These are phyloP conservation scores for Zygosaccharomyces siamensis DNA, from an alignment of 805 yeast species.

Conservation along the genomic window DNA sequence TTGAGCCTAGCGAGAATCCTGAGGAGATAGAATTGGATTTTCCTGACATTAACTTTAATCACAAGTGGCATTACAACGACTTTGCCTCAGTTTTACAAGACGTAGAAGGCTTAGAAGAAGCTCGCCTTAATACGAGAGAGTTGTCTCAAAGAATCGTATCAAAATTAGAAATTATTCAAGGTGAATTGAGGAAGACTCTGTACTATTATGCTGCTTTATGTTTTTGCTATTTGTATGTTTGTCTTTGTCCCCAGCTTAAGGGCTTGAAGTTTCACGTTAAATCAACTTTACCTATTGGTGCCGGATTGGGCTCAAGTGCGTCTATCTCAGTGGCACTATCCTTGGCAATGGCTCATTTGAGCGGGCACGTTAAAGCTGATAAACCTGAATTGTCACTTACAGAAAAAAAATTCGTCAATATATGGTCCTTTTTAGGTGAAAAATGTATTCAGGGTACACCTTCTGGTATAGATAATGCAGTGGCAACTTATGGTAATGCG, in stretches of 20 bases:
- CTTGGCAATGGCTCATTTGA: slow-evolving; percentile 61
- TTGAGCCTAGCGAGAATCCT: slow-evolving; percentile 40
- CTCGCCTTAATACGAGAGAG: slow-evolving; percentile 43
- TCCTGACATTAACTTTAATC: slow-evolving; percentile 71
- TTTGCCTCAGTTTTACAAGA: slow-evolving; percentile 17
- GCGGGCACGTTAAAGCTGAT: slow-evolving; percentile 44
- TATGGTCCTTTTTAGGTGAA: slow-evolving; percentile 91
- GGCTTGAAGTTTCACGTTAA: slow-evolving; percentile 62
- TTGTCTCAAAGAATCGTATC: slow-evolving; percentile 55
- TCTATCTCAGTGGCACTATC: slow-evolving; percentile 81
- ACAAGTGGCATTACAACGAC: slow-evolving; percentile 49
- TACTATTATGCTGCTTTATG: slow-evolving; percentile 78
- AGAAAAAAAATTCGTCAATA: slow-evolving; percentile 61
- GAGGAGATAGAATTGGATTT: slow-evolving; percentile 60
- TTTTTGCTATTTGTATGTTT: slow-evolving; percentile 71
- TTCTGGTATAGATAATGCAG: slow-evolving; percentile 94
- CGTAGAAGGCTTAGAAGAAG: slow-evolving; percentile 17
- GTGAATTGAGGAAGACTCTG: slow-evolving; percentile 46
- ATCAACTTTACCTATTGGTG: slow-evolving; percentile 90
- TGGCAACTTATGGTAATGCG: slow-evolving; percentile 94
- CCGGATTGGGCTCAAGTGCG: slow-evolving; percentile 95
- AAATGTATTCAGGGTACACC: slow-evolving; percentile 96
- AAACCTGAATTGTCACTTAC: slow-evolving; percentile 34
- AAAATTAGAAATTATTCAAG: slow-evolving; percentile 42
- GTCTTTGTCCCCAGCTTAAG: slow-evolving; percentile 46